Base-by-base conservation (phyloP, 306 rosid genomes). In the Vigna hirtella region DNA sequence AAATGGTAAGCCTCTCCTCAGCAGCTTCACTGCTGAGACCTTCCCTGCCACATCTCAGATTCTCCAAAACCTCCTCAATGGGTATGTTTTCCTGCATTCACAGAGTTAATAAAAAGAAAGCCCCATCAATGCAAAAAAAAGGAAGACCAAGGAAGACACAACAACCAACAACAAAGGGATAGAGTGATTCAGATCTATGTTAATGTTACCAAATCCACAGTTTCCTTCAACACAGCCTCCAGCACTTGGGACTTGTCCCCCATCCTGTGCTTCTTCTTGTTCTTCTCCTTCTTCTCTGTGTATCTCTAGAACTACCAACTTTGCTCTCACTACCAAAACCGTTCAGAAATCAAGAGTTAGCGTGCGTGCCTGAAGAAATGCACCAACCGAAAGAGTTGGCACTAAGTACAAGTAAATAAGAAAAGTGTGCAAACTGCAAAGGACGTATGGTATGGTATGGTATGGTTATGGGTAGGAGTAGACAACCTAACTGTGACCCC, bases 191-290 rank as follows among this genome's bases (percentile, higher is more conserved):
- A 95, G 96, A 95, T 92, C 96, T 83, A 67, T 36, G 66, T 79
- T 93, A 95, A 70, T 36, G 66, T 79, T 95, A 95, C 98, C 98
- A 95, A 89, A 91, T 95, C 98, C 55, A 95, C 98, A 76, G 96
- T 83, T 85, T 95, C 98, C 88, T 95, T 95, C 87, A 95, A 48
- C 66, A 95, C 95, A 76, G 98, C 98, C 34, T 95, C 98, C 86
- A 95, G 77, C 9, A 86, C 93, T 80, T 87, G 87, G 71, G 98
- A 80, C 72, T 95, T 91, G 77, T 95, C 97, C 89, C 85, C 93
- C 82, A 79, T 73, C 77, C 66, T 74, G 77, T 71, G 6, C 68
- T 38, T 20, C 18, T 70, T 51, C 76, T 72, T 51, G 72, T 70
- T 74, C 77, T 70, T 6, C 62, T 38, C n/a, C 20, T 70, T 51